phyloP scores from a whole-genome alignment of 148 eudicot species.

The Linanthus parryae region DNA sequence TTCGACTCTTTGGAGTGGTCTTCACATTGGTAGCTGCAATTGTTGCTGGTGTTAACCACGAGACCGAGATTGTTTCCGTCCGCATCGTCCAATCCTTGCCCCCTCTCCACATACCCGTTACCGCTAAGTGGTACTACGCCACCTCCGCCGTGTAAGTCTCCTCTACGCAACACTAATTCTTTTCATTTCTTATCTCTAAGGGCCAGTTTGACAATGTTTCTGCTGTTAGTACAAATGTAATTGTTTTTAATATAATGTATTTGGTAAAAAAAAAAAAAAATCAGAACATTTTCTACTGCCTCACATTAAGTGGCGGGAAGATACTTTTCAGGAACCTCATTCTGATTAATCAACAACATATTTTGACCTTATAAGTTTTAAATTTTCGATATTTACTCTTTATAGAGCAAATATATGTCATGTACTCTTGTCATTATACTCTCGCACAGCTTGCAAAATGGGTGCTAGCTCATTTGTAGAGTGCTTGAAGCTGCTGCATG shows the following conservation, averaged over 20 bases:
- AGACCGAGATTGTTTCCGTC: conserved; percentile 9
- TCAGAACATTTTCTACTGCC: neutral
- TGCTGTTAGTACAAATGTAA: neutral
- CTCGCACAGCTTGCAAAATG: too few species aligned
- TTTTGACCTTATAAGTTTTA: too few species aligned
- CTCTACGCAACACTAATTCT: too few species aligned
- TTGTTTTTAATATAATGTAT: neutral
- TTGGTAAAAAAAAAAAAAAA: too few species aligned
- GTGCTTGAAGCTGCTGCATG: too few species aligned
- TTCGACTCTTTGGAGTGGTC: conserved; percentile 8
- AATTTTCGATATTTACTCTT: too few species aligned
- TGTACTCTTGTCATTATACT: neutral
- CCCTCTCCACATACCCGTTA: conserved; percentile 8
- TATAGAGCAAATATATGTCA: neutral
- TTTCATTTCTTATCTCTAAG: neutral
- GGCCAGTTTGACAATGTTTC: neutral
- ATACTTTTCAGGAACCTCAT: too few species aligned
- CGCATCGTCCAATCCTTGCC: conserved; percentile 7
- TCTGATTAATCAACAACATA: too few species aligned
- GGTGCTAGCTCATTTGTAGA: too few species aligned
- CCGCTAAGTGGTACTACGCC: conserved; percentile 22
- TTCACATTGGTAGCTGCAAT: conserved; percentile 20
- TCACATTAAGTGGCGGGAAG: too few species aligned
- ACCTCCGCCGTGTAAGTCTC: conserved; percentile 18
- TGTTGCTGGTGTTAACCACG: conserved; percentile 10